Evolutionary conservation across 495 filamentous ascomycete genomes (phyloP).

Genomic region (Acidomyces sp.): DNA sequence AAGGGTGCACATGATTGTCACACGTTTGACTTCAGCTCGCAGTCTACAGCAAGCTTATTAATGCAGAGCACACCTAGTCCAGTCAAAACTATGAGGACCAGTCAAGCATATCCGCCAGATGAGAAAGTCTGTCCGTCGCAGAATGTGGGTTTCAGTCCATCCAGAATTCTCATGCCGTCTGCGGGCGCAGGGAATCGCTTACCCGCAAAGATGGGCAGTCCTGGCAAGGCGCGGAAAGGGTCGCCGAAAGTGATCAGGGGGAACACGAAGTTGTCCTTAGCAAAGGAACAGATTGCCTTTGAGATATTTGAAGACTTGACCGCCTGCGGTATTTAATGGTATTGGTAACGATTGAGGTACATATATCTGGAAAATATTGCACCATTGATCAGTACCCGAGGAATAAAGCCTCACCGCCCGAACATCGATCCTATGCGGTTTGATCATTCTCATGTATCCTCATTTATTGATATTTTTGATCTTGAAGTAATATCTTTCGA

Average conservation of each 20-base stretch:
- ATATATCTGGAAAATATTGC: no score
- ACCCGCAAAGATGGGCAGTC: background rate
- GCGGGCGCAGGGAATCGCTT: constrained; percentile 10
- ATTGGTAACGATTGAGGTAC: no score
- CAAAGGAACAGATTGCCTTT: constrained; percentile 8
- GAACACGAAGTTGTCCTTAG: background rate
- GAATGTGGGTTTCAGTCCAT: background rate
- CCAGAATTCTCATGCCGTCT: constrained; percentile 8
- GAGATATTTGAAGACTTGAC: constrained; percentile 16
- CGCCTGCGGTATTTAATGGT: constrained; percentile 8
- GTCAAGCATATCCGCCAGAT: constrained; percentile 5
- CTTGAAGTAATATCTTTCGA: no score
- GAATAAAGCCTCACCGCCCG: no score
- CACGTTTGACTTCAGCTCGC: constrained; percentile 13
- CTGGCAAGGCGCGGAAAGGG: constrained; percentile 1
- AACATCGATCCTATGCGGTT: no score
- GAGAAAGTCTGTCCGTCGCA: background rate
- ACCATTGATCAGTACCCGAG: no score
- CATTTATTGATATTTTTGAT: no score
- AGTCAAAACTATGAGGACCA: background rate
- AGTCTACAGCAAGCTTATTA: constrained; percentile 2
- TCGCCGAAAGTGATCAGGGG: constrained; percentile 14
- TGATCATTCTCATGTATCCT: no score
- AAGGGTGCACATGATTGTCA: constrained; percentile 31
- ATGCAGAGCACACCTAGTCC: background rate